phyloP scores from a whole-genome alignment of 305 asterid genomes.

The Solanum hybrid region DNA sequence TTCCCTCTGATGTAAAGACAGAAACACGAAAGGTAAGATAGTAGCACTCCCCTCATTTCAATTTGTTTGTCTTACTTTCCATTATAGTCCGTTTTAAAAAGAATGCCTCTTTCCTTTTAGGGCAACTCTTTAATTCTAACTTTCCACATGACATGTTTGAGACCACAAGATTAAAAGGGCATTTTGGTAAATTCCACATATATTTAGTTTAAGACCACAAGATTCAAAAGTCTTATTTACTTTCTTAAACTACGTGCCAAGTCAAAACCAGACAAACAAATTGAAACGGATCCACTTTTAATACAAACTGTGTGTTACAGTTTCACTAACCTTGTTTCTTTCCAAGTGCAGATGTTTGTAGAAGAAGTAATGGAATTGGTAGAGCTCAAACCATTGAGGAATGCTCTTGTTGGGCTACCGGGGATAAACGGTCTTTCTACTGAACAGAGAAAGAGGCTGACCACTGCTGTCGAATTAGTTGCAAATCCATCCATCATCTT shows the following conservation, averaged over 20 bases:
- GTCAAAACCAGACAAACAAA: not conserved
- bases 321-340: not conserved
- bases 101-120: not conserved
- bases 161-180: not conserved
- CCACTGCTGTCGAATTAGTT: conserved; percentile 80
- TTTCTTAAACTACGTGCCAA: not conserved
- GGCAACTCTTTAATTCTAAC: not conserved
- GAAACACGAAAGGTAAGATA: conserved; percentile 59
- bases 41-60: not conserved
- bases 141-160: not conserved
- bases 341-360: conserved; percentile 63
- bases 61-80: not conserved
- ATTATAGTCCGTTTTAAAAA: not conserved
- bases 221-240: not conserved
- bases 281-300: not conserved
- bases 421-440: conserved; percentile 84
- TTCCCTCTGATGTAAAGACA: conserved; percentile 52
- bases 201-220: not conserved
- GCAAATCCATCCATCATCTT: conserved; percentile 85
- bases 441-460: conserved; percentile 81
- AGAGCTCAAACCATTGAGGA: conserved; percentile 57
- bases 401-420: conserved; percentile 79
- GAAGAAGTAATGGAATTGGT: conserved; percentile 88
- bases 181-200: not conserved
- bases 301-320: not conserved